Evolutionary conservation across 1,139 yeast species (phyloP).

Genomic region (Yamadazyma atmosphaerica): DNA sequence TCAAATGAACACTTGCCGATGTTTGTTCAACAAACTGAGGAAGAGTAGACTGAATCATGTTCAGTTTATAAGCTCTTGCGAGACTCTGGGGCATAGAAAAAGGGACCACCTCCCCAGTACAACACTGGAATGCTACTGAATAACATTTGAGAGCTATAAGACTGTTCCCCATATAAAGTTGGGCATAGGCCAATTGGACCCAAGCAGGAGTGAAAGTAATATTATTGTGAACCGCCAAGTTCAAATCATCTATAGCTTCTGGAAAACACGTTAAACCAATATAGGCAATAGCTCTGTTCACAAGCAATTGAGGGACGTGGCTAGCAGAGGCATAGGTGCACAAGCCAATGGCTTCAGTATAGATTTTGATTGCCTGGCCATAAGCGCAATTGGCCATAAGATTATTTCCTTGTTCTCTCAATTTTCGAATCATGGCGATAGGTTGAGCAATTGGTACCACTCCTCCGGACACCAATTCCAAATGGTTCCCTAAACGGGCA

Average conservation of each 20-base stretch:
- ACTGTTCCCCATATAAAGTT: slow-evolving; percentile 42
- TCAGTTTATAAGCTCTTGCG: slow-evolving; percentile 21
- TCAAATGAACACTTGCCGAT: slow-evolving; percentile 35
- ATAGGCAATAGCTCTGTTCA: slow-evolving; percentile 45
- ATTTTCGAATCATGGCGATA: slow-evolving; percentile 15
- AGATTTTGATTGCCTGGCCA: slow-evolving; percentile 43
- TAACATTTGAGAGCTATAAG: slow-evolving; percentile 37
- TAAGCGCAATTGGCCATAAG: slow-evolving; percentile 38
- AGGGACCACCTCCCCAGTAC: slow-evolving; percentile 36
- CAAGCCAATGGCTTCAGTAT: slow-evolving; percentile 37
- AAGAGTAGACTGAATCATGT: slow-evolving; percentile 25
- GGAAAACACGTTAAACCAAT: slow-evolving; percentile 45
- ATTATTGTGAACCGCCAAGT: slow-evolving; percentile 32
- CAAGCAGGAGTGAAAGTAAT: slow-evolving; percentile 44
- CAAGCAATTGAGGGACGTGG: slow-evolving; percentile 34
- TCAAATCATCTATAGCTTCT: slow-evolving; percentile 42
- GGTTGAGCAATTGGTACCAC: not conserved
- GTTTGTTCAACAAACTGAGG: slow-evolving; percentile 44
- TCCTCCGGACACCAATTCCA: slow-evolving; percentile 9
- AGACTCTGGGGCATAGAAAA: slow-evolving; percentile 19
- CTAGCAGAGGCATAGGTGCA: slow-evolving; percentile 17
- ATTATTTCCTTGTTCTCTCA: slow-evolving; percentile 46
- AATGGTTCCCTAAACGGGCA: slow-evolving; percentile 11
- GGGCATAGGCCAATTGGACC: slow-evolving; percentile 49
- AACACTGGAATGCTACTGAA: slow-evolving; percentile 29